Percentiles rank a stretch among this genome's conserved stretches.
Conservation (phyloP, 306 rosid species). For the Medicago ruthenica region DNA sequence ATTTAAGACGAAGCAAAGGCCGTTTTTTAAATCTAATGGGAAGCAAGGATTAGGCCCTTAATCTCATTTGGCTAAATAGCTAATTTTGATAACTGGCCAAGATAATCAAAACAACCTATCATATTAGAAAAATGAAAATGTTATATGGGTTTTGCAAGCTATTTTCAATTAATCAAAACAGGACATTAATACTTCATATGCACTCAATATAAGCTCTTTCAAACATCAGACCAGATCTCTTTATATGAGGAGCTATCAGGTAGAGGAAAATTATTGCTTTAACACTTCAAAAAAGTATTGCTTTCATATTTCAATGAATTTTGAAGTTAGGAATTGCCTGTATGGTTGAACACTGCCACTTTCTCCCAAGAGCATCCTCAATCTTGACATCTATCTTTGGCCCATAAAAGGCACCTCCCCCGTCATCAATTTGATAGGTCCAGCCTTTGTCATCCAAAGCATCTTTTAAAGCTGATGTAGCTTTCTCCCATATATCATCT, state of each 20-base stretch:
- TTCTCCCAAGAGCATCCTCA: constrained; percentile 99
- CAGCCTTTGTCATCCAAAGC: constrained; percentile 95
- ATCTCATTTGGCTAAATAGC: neutral
- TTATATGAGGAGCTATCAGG: neutral
- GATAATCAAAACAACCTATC: neutral
- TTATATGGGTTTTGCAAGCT: neutral
- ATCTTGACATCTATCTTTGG: constrained; percentile 98
- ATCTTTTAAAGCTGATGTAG: constrained; percentile 84
- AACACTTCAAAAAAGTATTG: constrained; percentile 22
- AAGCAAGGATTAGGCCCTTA: neutral
- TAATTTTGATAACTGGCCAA: neutral
- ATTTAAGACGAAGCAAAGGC: constrained; percentile 1
- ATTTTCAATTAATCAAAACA: neutral
- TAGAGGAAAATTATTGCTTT: constrained; percentile 1
- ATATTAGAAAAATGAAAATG: neutral
- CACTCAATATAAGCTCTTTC: constrained; percentile 14
- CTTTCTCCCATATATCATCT: constrained; percentile 87
- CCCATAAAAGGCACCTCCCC: constrained; percentile 98
- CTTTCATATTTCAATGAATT: constrained; percentile 30
- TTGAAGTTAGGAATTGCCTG: constrained; percentile 64
- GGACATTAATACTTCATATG: constrained; percentile 2
- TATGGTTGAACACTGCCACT: constrained; percentile 99
- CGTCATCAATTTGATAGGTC: constrained; percentile 89
- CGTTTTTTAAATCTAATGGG: neutral
- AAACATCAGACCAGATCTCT: constrained; percentile 12